Percentiles rank a stretch among this genome's conserved stretches.
phyloP scores from a whole-genome alignment of 805 yeast species.

The Yarrowia hollandica region DNA sequence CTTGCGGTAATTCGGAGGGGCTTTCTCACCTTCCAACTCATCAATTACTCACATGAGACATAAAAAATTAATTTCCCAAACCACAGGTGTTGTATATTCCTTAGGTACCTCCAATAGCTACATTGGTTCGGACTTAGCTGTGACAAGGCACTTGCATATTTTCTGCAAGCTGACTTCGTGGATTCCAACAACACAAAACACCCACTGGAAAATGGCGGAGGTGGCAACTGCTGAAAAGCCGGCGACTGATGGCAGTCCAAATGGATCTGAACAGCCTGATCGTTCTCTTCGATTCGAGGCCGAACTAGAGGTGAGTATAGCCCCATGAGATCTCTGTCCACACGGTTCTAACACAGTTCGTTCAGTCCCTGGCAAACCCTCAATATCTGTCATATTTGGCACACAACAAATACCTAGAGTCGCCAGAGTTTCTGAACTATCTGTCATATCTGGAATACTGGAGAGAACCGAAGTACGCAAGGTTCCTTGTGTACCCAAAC shows the following conservation, averaged over 20 bases:
- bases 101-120: too few species aligned
- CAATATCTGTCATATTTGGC: slow-evolving; percentile 85
- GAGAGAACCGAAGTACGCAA: slow-evolving; percentile 69
- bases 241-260: background rate
- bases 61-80: too few species aligned
- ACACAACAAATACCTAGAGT: slow-evolving; percentile 73
- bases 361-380: slow-evolving; percentile 86
- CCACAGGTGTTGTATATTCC: too few species aligned
- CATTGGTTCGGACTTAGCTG: too few species aligned
- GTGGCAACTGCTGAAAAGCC: slow-evolving; percentile 16
- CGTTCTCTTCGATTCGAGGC: slow-evolving; percentile 83
- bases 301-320: slow-evolving; percentile 70
- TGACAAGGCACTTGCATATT: slow-evolving; percentile 10
- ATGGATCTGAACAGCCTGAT: background rate
- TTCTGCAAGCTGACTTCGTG: slow-evolving; percentile 1
- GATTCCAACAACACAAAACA: slow-evolving; percentile 7
- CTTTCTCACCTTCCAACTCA: too few species aligned
- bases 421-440: slow-evolving; percentile 70
- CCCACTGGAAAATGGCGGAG: slow-evolving; percentile 13
- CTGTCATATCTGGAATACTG: slow-evolving; percentile 83
- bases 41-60: too few species aligned
- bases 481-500: slow-evolving; percentile 77
- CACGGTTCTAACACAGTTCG: slow-evolving; percentile 50
- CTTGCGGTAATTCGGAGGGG: slow-evolving; percentile 10
- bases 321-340: background rate